Conservation (phyloP, 257 asterid genomes). For the Solanum medicagineum region DNA sequence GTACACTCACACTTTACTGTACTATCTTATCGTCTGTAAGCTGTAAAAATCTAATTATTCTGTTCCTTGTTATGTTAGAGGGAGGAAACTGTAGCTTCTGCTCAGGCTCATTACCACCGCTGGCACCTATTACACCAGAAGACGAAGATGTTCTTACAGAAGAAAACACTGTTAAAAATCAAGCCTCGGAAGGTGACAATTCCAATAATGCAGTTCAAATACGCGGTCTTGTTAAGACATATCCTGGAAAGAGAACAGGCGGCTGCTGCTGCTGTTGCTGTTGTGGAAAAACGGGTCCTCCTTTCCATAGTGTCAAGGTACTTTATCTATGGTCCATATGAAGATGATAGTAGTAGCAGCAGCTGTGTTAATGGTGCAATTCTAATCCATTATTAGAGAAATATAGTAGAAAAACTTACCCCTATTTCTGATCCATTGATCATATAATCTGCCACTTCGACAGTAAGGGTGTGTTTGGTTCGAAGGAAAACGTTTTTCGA, state of each 20-base stretch:
- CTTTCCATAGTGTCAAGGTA: constrained; percentile 92
- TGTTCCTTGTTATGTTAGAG: constrained; percentile 29
- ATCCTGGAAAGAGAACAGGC: constrained; percentile 44
- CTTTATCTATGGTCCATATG: background rate
- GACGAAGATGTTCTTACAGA: constrained; percentile 85
- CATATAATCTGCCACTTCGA: background rate
- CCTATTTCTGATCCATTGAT: background rate
- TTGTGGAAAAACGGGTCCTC: constrained; percentile 44
- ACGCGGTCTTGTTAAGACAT: constrained; percentile 66
- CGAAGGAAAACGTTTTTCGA: too few species aligned
- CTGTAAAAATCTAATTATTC: background rate
- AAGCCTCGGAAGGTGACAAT: constrained; percentile 39
- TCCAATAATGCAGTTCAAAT: constrained; percentile 63
- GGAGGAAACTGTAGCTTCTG: constrained; percentile 63
- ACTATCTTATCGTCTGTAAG: background rate
- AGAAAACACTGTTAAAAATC: constrained; percentile 69
- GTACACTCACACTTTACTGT: background rate
- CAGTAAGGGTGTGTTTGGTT: background rate
- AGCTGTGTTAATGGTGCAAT: background rate
- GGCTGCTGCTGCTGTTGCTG: constrained; percentile 33
- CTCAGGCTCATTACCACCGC: constrained; percentile 30
- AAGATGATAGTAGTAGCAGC: background rate
- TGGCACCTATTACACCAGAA: constrained; percentile 49
- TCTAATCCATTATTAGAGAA: background rate
- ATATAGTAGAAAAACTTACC: background rate